phyloP scores from a whole-genome alignment of 2,329 filamentous ascomycete species.

The Cryphonectria nitschkei region DNA sequence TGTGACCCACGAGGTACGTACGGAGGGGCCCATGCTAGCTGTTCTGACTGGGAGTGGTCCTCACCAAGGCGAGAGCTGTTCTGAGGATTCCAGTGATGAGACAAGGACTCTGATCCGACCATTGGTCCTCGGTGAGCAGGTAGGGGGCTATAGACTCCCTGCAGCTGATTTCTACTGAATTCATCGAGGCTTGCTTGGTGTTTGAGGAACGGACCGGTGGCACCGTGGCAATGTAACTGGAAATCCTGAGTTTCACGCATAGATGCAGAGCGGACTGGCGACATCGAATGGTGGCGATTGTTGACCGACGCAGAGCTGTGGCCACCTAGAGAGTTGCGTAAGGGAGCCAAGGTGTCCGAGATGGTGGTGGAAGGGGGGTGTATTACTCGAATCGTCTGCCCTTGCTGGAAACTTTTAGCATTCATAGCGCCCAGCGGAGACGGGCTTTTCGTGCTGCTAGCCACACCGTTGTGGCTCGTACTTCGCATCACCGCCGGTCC shows the following conservation, averaged over 20 bases:
- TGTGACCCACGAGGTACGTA: conserved; percentile 43
- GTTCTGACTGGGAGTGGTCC: conserved; percentile 36
- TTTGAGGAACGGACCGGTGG: conserved; percentile 26
- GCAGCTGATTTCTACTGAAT: conserved; percentile 14
- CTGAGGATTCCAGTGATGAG: conserved; percentile 32
- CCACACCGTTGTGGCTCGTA: conserved; percentile 39
- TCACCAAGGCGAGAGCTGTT: conserved; percentile 35
- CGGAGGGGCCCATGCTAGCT: conserved; percentile 39
- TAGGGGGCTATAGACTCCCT: not conserved
- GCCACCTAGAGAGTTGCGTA: conserved; percentile 33
- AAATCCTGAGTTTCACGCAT: conserved; percentile 29
- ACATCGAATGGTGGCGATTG: conserved; percentile 40
- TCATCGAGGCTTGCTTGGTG: conserved; percentile 20
- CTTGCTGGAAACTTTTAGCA: conserved; percentile 32
- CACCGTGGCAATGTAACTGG: conserved; percentile 25
- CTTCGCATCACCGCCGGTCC: conserved; percentile 34
- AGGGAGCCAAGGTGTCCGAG: conserved; percentile 38
- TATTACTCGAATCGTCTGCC: conserved; percentile 22
- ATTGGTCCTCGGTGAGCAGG: conserved; percentile 14
- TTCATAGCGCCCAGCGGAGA: conserved; percentile 32
- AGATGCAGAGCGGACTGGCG: conserved; percentile 33
- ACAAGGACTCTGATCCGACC: not conserved
- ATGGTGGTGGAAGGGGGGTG: conserved; percentile 32
- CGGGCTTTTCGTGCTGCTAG: conserved; percentile 32
- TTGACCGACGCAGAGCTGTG: conserved; percentile 35